These are phyloP conservation scores for Wickerhamiella australiensis DNA, from an alignment of 805 yeast genomes.

Conservation along the genomic window DNA sequence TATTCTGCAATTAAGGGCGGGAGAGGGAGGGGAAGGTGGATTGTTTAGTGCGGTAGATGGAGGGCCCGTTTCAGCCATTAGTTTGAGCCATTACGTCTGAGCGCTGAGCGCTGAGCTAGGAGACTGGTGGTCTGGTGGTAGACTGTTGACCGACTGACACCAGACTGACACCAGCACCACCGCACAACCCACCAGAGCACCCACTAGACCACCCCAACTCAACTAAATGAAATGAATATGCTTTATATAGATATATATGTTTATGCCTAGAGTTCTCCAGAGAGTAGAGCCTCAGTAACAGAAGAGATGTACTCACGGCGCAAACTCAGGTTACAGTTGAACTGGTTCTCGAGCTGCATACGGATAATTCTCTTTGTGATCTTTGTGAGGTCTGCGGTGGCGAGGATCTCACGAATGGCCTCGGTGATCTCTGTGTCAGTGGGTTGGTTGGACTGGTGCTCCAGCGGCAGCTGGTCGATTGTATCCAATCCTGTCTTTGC, in stretches of 20 bases:
- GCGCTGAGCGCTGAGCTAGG: no score
- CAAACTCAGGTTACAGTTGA: constrained; percentile 26
- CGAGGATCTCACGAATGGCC: constrained; percentile 29
- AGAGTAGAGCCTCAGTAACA: constrained; percentile 31
- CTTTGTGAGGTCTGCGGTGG: constrained; percentile 30
- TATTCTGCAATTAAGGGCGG: not conserved
- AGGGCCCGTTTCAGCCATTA: no score
- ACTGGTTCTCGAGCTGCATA: constrained; percentile 28
- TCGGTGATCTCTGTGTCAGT: constrained; percentile 29
- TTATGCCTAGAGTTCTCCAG: constrained; percentile 28
- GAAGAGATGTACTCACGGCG: constrained; percentile 32
- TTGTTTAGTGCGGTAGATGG: no score
- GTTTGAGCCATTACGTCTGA: no score
- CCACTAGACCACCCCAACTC: no score
- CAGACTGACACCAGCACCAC: no score
- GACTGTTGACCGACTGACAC: no score
- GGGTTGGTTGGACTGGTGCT: constrained; percentile 21
- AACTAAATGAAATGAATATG: not conserved
- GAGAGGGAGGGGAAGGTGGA: no score
- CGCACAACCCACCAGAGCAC: no score
- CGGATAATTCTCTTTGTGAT: constrained; percentile 32
- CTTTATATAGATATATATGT: not conserved
- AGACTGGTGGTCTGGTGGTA: no score
- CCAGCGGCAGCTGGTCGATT: constrained; percentile 4
- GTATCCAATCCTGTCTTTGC: constrained; percentile 1